Percentiles rank a stretch among this genome's conserved stretches.
Evolutionary conservation across 352 stramenopile species (phyloP).

Genomic region (Phytophthora agathidicida): DNA sequence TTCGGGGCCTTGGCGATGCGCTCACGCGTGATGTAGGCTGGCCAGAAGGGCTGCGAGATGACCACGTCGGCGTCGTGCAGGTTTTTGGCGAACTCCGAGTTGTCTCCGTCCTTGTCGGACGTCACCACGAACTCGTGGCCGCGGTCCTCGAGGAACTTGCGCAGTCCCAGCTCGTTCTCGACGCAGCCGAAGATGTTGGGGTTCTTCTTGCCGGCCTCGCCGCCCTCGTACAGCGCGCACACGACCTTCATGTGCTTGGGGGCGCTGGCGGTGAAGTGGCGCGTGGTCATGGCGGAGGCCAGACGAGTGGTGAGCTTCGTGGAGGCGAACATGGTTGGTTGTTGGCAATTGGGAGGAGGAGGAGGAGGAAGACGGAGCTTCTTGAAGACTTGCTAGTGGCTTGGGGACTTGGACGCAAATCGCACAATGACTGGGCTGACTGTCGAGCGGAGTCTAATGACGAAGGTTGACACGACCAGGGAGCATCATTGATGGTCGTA

Average conservation of each 20-base stretch:
- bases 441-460: not conserved
- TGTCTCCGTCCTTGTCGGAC: constrained; percentile 51
- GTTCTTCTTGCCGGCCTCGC: constrained; percentile 29
- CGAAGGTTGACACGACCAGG: not conserved
- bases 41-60: constrained; percentile 60
- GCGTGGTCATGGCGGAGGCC: constrained; percentile 11
- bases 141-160: constrained; percentile 47
- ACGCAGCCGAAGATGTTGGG: constrained; percentile 49
- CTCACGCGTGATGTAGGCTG: constrained; percentile 51
- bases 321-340: constrained; percentile 27
- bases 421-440: constrained; percentile 25
- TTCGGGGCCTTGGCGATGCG: constrained; percentile 49
- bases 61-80: constrained; percentile 48
- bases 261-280: constrained; percentile 32
- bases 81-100: constrained; percentile 47
- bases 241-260: constrained; percentile 42
- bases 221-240: constrained; percentile 40
- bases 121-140: constrained; percentile 51
- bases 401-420: constrained; percentile 23
- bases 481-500: not conserved
- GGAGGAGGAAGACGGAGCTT: too few relatives aligned
- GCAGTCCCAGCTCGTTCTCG: constrained; percentile 47
- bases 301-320: constrained; percentile 26
- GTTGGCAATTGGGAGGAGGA: not conserved
- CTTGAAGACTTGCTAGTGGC: too few relatives aligned